Evolutionary conservation across 768 basidiomycete genomes (phyloP).

Genomic region (Suillus placidus): DNA sequence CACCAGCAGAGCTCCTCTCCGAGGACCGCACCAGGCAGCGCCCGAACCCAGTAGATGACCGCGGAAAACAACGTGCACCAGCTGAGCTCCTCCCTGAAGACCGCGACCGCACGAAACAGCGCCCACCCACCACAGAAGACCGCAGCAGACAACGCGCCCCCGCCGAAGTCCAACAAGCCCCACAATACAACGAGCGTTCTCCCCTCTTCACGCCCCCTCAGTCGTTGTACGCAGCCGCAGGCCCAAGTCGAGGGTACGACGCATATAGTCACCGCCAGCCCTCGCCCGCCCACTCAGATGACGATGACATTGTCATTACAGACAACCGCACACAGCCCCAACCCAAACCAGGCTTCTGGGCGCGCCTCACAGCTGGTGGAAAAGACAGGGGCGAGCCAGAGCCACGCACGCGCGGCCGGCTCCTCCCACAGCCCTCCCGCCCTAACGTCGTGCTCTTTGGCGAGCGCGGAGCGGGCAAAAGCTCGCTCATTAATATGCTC

Average conservation of each 20-base stretch:
- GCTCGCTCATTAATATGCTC: slow-evolving; percentile 48
- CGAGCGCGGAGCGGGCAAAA: slow-evolving; percentile 46
- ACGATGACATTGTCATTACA: slow-evolving; percentile 1
- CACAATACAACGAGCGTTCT: slow-evolving; percentile 3
- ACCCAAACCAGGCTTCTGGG: slow-evolving; percentile 4
- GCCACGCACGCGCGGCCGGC: neutral
- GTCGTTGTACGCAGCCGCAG: neutral
- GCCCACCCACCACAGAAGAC: neutral
- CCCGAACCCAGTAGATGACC: neutral
- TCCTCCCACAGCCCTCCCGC: slow-evolving; percentile 1
- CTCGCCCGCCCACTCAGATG: neutral
- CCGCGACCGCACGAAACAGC: neutral
- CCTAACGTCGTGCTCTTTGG: slow-evolving; percentile 46
- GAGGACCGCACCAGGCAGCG: neutral
- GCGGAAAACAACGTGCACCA: slow-evolving; percentile 1
- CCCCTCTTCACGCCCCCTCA: slow-evolving; percentile 4
- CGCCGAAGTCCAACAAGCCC: neutral
- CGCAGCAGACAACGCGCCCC: neutral
- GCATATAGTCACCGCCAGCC: neutral
- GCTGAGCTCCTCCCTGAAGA: neutral
- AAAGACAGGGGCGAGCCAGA: slow-evolving; percentile 1
- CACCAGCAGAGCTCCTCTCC: neutral
- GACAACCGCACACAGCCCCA: neutral
- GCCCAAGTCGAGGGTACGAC: slow-evolving; percentile 2
- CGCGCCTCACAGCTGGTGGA: neutral